Percentiles rank a stretch among this genome's conserved stretches.
Evolutionary conservation across 2,329 filamentous ascomycete species (phyloP).

Genomic region (Albifimbria verrucaria): DNA sequence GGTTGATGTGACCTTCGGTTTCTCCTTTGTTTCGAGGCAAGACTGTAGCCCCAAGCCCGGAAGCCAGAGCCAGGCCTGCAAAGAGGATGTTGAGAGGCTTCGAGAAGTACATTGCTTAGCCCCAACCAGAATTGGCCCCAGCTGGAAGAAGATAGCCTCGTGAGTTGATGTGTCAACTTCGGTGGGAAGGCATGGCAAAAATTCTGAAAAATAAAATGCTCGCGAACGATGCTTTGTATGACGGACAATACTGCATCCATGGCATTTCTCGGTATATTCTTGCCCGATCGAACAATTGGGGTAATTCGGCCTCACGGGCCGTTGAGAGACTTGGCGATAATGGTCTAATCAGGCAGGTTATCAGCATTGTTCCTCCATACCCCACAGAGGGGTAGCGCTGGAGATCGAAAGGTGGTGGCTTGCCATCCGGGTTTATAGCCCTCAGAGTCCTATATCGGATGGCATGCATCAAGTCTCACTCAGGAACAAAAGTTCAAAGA

Average conservation of each 20-base stretch:
- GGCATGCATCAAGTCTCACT: too few species aligned
- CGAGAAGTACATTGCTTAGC: conserved; percentile 6
- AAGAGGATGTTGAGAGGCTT: conserved; percentile 7
- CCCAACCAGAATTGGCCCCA: not conserved
- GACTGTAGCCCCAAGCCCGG: not conserved
- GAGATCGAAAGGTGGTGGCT: not conserved
- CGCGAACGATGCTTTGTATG: not conserved
- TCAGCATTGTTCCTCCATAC: not conserved
- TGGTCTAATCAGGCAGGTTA: not conserved
- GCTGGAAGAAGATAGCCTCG: not conserved
- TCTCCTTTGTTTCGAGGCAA: not conserved
- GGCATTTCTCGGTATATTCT: not conserved
- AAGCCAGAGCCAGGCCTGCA: conserved; percentile 4
- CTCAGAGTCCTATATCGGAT: too few species aligned
- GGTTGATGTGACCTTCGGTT: not conserved
- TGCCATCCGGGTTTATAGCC: too few species aligned
- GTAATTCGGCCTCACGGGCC: not conserved
- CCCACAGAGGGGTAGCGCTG: not conserved
- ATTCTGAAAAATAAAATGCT: too few species aligned
- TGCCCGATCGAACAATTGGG: not conserved
- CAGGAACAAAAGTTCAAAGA: too few species aligned
- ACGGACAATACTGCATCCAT: not conserved
- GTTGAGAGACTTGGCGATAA: not conserved
- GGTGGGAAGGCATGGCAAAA: too few species aligned
- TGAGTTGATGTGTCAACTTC: too few species aligned